phyloP scores from a whole-genome alignment of 73 alveolate species.

The Paramecium primaurelia region DNA sequence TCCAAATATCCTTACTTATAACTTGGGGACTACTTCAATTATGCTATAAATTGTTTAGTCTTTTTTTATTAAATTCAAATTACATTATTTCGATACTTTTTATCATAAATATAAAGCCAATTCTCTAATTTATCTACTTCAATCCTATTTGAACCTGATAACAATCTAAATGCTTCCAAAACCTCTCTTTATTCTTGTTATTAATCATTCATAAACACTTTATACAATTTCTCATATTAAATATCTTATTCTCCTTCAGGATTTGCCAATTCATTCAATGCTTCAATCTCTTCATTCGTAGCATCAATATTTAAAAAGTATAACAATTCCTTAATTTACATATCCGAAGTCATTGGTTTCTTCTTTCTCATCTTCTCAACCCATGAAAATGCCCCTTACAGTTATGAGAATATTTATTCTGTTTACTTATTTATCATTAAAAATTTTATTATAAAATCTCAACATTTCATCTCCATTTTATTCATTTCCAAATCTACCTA shows the following conservation, averaged over 20 bases:
- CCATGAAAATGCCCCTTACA: conserved; percentile 33
- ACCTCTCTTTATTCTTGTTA: neutral
- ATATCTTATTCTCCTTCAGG: neutral
- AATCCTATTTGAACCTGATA: conserved; percentile 5
- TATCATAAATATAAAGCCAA: neutral
- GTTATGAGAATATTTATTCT: neutral
- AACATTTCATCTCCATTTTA: neutral
- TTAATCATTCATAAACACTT: neutral
- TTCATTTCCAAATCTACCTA: neutral
- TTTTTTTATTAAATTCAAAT: neutral
- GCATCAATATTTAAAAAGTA: conserved; percentile 32
- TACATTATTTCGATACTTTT: conserved; percentile 20
- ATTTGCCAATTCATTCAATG: neutral
- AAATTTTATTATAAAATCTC: neutral
- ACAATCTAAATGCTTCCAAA: neutral
- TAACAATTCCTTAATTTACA: neutral
- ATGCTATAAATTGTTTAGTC: neutral
- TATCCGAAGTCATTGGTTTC: conserved; percentile 3
- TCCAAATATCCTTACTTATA: neutral
- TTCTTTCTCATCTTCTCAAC: conserved; percentile 3
- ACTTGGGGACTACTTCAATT: neutral
- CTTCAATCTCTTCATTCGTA: conserved; percentile 11
- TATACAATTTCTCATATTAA: neutral
- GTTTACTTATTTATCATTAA: conserved; percentile 1
- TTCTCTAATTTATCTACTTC: conserved; percentile 29